Conservation (phyloP, 2,329 filamentous ascomycete species). For the Rhynchosporium agropyri region DNA sequence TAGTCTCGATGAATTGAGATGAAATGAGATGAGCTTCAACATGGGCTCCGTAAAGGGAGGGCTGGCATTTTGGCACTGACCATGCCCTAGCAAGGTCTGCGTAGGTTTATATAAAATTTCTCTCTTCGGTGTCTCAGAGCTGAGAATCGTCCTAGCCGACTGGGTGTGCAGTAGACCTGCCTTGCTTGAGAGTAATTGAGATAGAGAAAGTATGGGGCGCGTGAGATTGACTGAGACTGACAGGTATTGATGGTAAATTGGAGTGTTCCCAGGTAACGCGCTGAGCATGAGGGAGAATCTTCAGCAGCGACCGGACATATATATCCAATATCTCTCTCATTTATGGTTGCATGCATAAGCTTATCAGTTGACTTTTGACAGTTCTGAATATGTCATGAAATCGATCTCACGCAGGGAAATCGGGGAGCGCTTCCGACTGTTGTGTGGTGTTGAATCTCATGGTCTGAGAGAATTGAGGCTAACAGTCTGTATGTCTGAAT, state of each 20-base stretch:
- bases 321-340: neutral
- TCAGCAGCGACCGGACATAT: slow-evolving; percentile 12
- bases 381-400: neutral
- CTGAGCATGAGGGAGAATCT: slow-evolving; percentile 13
- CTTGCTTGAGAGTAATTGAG: neutral
- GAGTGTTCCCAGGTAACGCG: neutral
- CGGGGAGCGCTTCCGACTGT: neutral
- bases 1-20: slow-evolving; percentile 9
- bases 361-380: slow-evolving; percentile 11
- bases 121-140: neutral
- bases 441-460: neutral
- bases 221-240: slow-evolving; percentile 5
- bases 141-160: neutral
- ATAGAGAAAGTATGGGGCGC: slow-evolving; percentile 4
- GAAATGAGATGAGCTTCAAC: slow-evolving; percentile 18
- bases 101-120: neutral
- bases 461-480: neutral
- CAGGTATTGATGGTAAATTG: slow-evolving; percentile 11
- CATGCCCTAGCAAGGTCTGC: neutral
- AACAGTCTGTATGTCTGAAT: neutral
- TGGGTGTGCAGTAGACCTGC: neutral
- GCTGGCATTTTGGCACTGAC: slow-evolving; percentile 5
- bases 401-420: neutral
- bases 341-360: neutral
- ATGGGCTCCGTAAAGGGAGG: neutral